Percentiles rank a stretch among this genome's conserved stretches.
These are phyloP conservation scores for Saccharomyces cerevisiae DNA, from an alignment of 805 yeast species.

Conservation along the genomic window DNA sequence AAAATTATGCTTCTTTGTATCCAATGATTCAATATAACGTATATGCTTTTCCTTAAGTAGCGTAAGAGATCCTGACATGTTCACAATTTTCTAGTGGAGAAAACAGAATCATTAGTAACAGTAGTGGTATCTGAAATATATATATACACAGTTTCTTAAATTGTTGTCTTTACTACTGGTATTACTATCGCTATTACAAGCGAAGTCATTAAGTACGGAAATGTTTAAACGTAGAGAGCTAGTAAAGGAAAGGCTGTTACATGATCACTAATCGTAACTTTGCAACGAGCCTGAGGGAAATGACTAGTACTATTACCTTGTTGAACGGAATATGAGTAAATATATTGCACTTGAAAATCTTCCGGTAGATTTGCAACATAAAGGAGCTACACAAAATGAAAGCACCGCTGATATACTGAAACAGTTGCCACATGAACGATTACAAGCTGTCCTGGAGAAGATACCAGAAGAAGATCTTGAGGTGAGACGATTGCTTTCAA, in stretches of 20 bases:
- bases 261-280: background rate
- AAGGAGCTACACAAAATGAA: constrained; percentile 14
- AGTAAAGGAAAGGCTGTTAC: background rate
- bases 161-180: background rate
- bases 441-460: constrained; percentile 8
- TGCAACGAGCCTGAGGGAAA: background rate
- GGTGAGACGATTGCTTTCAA: constrained; percentile 43
- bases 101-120: background rate
- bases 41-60: constrained; percentile 45
- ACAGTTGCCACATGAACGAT: constrained; percentile 17
- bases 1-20: constrained; percentile 47
- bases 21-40: constrained; percentile 45
- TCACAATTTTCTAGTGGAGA: background rate
- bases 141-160: background rate
- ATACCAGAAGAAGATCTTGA: constrained; percentile 63
- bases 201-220: background rate
- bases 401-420: constrained; percentile 24
- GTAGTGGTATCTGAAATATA: background rate
- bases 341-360: constrained; percentile 17
- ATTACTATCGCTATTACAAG: background rate
- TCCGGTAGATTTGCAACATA: constrained; percentile 15
- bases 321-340: background rate
- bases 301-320: background rate
- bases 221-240: background rate
- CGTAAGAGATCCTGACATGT: background rate